phyloP scores from a whole-genome alignment of 2,329 filamentous ascomycete genomes.

The Aureobasidium melanogenum region DNA sequence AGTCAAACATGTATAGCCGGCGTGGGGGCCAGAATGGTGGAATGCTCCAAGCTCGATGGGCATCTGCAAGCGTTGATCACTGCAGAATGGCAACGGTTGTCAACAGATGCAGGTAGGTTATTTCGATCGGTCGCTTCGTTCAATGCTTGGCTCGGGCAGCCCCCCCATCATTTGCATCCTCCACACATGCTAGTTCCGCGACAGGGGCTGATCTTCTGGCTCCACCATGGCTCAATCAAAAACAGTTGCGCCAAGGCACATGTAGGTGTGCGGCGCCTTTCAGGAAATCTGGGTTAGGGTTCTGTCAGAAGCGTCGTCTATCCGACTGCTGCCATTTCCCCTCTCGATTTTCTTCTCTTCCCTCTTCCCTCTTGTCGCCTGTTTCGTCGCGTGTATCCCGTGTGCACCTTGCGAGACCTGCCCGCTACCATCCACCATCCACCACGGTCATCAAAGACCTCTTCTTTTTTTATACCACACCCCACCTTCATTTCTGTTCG shows the following conservation, averaged over 20 bases:
- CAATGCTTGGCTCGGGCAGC: background rate
- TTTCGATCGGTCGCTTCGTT: background rate
- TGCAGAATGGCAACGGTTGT: background rate
- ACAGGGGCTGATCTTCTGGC: background rate
- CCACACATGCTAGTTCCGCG: background rate
- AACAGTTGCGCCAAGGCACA: background rate
- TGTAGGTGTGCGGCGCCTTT: background rate
- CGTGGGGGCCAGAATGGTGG: background rate
- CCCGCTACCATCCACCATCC: background rate
- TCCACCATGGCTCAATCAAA: constrained; percentile 1
- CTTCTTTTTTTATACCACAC: background rate
- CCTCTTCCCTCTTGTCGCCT: constrained; percentile 10
- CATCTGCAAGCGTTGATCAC: background rate
- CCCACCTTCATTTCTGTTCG: constrained; percentile 6
- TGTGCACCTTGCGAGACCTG: background rate
- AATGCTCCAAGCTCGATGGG: background rate
- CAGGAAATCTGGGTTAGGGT: constrained; percentile 9
- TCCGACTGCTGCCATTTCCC: constrained; percentile 10
- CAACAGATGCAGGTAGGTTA: background rate
- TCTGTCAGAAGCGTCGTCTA: background rate
- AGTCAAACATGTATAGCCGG: background rate
- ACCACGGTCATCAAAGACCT: background rate
- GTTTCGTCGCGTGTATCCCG: constrained; percentile 9
- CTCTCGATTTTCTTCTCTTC: constrained; percentile 9
- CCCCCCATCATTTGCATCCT: constrained; percentile 2